phyloP scores from a whole-genome alignment of 257 asterid species.

The Nicotiana paniculata region DNA sequence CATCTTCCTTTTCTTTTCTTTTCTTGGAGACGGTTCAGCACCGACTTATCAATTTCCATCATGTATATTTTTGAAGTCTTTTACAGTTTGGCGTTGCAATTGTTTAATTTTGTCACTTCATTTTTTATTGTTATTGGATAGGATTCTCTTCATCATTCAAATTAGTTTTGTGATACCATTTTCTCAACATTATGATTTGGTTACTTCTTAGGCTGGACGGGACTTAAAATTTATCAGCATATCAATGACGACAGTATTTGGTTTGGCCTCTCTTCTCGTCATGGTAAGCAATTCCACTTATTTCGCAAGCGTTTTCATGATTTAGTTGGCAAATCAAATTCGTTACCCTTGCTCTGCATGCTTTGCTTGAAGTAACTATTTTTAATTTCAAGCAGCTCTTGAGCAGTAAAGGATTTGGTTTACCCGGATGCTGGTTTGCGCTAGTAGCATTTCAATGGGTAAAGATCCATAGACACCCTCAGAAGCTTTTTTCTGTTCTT shows the following conservation, averaged over 20 bases:
- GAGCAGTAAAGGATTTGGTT: constrained; percentile 67
- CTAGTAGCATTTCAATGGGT: constrained; percentile 97
- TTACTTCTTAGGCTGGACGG: constrained; percentile 71
- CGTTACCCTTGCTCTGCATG: neutral
- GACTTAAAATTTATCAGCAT: constrained; percentile 80
- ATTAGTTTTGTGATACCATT: neutral
- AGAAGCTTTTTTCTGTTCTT: neutral
- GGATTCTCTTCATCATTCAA: neutral
- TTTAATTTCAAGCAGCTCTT: constrained; percentile 35
- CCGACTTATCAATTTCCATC: neutral
- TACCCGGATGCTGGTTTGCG: constrained; percentile 78
- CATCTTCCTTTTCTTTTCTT: neutral
- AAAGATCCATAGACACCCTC: neutral
- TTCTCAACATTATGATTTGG: neutral
- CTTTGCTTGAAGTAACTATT: neutral
- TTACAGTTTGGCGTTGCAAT: neutral
- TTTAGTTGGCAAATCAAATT: neutral
- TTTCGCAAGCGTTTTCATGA: neutral
- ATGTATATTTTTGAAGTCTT: neutral
- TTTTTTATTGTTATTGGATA: neutral
- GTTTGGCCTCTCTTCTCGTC: constrained; percentile 56
- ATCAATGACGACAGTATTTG: constrained; percentile 63
- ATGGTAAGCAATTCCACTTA: constrained; percentile 44
- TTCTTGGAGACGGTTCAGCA: neutral
- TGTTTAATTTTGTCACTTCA: neutral